phyloP scores from a whole-genome alignment of 495 filamentous ascomycete species.

The Daldinia loculata region DNA sequence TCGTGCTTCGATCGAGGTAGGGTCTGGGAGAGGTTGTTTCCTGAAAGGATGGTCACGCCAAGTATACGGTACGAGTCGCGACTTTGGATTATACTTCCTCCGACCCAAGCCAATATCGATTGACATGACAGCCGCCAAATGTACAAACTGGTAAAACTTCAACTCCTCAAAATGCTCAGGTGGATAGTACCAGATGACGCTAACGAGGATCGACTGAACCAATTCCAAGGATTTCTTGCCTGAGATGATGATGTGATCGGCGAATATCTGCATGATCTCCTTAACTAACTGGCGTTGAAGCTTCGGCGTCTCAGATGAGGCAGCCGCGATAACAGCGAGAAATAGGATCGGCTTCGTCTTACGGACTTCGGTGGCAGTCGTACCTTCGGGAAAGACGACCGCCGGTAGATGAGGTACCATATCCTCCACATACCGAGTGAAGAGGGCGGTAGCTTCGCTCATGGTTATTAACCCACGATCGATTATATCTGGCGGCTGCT shows the following conservation, averaged over 20 bases:
- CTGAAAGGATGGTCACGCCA: conserved; percentile 61
- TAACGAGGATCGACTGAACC: conserved; percentile 79
- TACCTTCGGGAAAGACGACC: conserved; percentile 76
- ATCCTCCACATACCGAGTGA: conserved; percentile 71
- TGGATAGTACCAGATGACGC: conserved; percentile 81
- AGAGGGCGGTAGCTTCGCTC: conserved; percentile 69
- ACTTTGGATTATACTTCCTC: conserved; percentile 55
- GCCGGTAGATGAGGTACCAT: conserved; percentile 79
- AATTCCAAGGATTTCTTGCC: conserved; percentile 88
- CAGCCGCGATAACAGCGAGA: conserved; percentile 77
- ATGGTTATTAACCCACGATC: conserved; percentile 73
- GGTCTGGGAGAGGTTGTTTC: conserved; percentile 61
- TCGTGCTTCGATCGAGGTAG: conserved; percentile 74
- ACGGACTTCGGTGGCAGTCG: conserved; percentile 72
- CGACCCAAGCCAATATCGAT: conserved; percentile 86
- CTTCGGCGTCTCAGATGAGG: conserved; percentile 67
- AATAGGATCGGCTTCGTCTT: conserved; percentile 80
- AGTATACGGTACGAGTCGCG: conserved; percentile 49
- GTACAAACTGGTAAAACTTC: conserved; percentile 89
- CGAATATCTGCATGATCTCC: conserved; percentile 76
- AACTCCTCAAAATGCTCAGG: conserved; percentile 86
- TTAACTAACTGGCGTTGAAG: conserved; percentile 69
- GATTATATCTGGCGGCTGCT: conserved; percentile 69
- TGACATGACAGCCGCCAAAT: conserved; percentile 83
- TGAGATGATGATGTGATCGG: conserved; percentile 75